A percentile compares a stretch with the other conserved stretches of the same genome.
Evolutionary conservation across 805 yeast species (phyloP).

Genomic region (Blastobotrys mokoenaii): DNA sequence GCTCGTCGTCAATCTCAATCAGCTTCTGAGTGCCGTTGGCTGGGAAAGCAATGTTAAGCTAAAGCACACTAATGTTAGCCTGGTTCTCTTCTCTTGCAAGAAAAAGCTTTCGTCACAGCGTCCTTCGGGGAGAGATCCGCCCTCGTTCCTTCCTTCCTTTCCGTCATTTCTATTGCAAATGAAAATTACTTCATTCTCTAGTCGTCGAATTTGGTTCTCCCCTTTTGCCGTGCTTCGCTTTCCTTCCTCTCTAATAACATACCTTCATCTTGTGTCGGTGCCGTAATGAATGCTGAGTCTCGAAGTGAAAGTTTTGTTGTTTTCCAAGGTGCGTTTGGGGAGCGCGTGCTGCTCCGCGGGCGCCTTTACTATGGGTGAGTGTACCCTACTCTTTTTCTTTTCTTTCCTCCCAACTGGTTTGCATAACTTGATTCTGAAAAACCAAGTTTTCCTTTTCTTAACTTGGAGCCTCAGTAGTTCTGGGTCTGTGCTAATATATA

Average conservation of each 20-base stretch:
- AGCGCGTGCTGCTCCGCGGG: neutral
- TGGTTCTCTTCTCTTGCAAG: no score
- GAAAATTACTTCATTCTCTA: neutral
- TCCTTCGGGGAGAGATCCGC: no score
- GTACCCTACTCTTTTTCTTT: no score
- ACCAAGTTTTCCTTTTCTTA: no score
- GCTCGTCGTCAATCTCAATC: constrained; percentile 98
- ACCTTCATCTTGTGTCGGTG: neutral
- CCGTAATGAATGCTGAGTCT: neutral
- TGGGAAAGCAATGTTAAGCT: constrained; percentile 99
- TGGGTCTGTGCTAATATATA: no score
- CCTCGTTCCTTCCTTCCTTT: no score
- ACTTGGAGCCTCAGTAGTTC: no score
- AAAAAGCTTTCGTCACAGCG: no score
- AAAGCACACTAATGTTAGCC: neutral
- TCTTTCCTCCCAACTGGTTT: no score
- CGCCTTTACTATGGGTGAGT: no score
- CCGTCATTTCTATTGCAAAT: no score
- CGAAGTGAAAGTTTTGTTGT: neutral
- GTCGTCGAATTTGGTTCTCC: neutral
- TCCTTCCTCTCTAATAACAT: neutral
- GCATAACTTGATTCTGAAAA: no score
- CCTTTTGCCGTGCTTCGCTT: neutral
- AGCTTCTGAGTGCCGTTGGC: constrained; percentile 99
- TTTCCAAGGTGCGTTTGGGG: neutral